Base-by-base conservation (phyloP, 371 early-diverging fungal species). In the Mucor plumbeus region DNA sequence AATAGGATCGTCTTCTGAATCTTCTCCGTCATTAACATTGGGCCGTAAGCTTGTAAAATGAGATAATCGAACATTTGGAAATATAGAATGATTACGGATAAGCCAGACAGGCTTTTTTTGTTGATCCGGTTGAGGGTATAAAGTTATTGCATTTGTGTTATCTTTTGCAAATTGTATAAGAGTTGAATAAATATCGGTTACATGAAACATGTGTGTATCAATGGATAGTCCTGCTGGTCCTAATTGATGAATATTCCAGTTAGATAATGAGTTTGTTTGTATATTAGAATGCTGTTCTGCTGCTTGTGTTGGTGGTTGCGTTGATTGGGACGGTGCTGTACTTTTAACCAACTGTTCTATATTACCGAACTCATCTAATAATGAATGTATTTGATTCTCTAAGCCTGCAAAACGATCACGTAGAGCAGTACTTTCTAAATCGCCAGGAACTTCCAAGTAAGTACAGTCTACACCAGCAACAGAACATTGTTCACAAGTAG, bases 351-450 rank as follows among this genome's bases (percentile, higher is more conserved):
- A 61, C n/a, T 62, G 47, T 59, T 82, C 83, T 55, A 82, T 70
- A 5, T 70, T 50, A 9, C 71, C 74, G 56, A 82, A 82, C 43
- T 82, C 77, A 43, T 63, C 67, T 56, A 80, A 33, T 0, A 80
- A 60, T 0, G 80, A 76, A 47, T 79, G 77, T 31, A 82, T 82
- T 31, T 82, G 83, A 36, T 76, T 73, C 57, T 82, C 79, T n/a
- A 82, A 48, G 6, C 74, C 77, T 33, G 69, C 67, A 66, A 82
- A 82, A 6, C 83, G 78, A 53, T 78, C 73, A 36, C 83, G 73
- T 44, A 82, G 55, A 7, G 83, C 83, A 4, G 83, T 82, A 34
- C 83, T 82, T 41, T 80, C 79, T 1, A 82, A 59, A 75, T 82
- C 83, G 11, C 83, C 80, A 5, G 83, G 83, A n/a, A 65, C 67